Base-by-base conservation (phyloP, 2,329 filamentous ascomycete genomes). In the Didymella glomerata region DNA sequence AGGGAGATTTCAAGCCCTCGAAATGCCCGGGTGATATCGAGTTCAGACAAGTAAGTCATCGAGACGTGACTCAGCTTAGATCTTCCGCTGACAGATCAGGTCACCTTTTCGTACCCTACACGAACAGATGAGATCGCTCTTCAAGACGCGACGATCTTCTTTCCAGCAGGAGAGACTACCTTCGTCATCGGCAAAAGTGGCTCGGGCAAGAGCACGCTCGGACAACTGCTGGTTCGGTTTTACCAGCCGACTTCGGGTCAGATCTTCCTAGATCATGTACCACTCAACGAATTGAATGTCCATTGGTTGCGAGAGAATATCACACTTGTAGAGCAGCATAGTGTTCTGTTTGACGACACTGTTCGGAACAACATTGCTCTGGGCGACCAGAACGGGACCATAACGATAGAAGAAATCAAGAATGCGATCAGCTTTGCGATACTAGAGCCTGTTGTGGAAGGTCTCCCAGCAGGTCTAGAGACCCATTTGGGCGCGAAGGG, bases 191-290 rank as follows among this genome's bases (percentile, higher is more conserved):
- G 94, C 0, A 85, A 84, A 68, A 97, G 92, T 69, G 95, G 95
- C 0, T 97, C 92, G 2, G 94, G 94, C 0, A 98, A 98, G 76
- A 97, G 92, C 67, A 98, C 94, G 0, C 72, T 98, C 1, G 88
- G 90, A 1, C 92, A 92, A 70, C 82, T 98, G 0, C 82, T 98
- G 0, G 82, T 93, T 49, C 86, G 88, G 13, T 90, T 96, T 67
- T 97, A 97, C 70, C 80, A 85, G 7, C 86, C 91, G 0, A 76
- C 79, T 0, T 79, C 79, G 0, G 94, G 93, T 0, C 76, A 84
- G 0, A 88, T 97, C 16, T 73, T 83, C 0, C 79, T 98, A 10
- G 92, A 96, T 68, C 87, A 85, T 0, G 73, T 83, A 1, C 78
- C 85, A 0, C 78, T 95, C 2, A 73, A 84, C n/a, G 79, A 78